Evolutionary conservation across 495 filamentous ascomycete species (phyloP), one percentile per base, ranked within the genome.

Genomic region (Hypomontagnella submonticulosa): DNA sequence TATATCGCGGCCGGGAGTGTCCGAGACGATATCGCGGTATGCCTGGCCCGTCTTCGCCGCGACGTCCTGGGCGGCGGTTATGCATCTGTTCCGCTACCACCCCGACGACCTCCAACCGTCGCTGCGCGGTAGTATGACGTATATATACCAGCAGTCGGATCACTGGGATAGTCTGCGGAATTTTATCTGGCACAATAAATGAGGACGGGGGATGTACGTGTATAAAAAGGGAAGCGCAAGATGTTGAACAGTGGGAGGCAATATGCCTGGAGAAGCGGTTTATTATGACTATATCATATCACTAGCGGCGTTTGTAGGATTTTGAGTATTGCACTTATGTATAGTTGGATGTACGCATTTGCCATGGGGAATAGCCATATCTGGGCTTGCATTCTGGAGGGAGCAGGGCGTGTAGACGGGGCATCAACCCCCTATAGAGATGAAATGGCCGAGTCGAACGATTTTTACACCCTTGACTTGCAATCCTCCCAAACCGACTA

Each of bases 61-160:
- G 59, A 46, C 92, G 53, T 93, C 88, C 69, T 99, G 95, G 95
- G 95, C 88, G 0, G 73, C 83, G 40, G 94, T 99, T 53, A 99
- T 99, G 95, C 95, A 93, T 77, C 76, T 98, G 37, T 99, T 97
- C 82, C 84, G 90, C 60, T 92, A 90, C 88, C 86, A 97, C 79
- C 91, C 93, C 8, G 91, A 95, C 61, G 91, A 88, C 20, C 81
- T 99, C 71, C 94, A 96, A 79, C 84, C 87, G 46, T 97, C 93
- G 76, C 78, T 99, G 80, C 85, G 92, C 75, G 93, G 89, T 77
- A 97, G 94, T 80, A 99, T 99, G 95, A 89, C 88, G 61, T 99
- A 98, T 76, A 96, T 99, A 85, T 98, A 92, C 75, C 87, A 85
- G 57, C 73, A 96, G 65, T 87, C 89, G 18, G 91, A 97, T 61